A percentile compares a stretch with the other conserved stretches of the same genome.
These are phyloP conservation scores for Aspergillus neotritici DNA, from an alignment of 2,329 filamentous ascomycete genomes.

Conservation along the genomic window DNA sequence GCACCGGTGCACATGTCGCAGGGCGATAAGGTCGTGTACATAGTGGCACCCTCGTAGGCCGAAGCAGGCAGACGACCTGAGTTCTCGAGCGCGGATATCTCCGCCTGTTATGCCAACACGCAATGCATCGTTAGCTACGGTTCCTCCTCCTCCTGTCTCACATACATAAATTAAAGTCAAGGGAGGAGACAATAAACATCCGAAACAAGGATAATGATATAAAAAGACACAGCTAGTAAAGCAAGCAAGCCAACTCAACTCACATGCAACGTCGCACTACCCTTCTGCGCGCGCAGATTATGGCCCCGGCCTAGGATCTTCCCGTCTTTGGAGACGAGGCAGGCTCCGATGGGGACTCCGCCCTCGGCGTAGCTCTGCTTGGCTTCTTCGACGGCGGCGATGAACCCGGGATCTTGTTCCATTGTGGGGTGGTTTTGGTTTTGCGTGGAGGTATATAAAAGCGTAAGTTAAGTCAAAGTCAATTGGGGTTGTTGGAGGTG, in stretches of 20 bases:
- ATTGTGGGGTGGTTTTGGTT: conserved; percentile 15
- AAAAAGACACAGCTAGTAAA: neutral
- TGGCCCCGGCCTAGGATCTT: conserved; percentile 65
- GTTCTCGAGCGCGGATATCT: conserved; percentile 70
- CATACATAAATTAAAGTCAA: no score
- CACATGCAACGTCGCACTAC: conserved; percentile 66
- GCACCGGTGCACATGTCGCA: conserved; percentile 80
- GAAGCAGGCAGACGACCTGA: conserved; percentile 65
- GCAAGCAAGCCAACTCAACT: conserved; percentile 20
- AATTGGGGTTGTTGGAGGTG: no score
- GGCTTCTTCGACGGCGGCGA: conserved; percentile 54
- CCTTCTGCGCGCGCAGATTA: conserved; percentile 70
- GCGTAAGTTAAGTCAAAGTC: no score
- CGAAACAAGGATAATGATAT: neutral
- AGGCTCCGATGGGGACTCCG: conserved; percentile 55
- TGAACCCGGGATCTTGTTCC: conserved; percentile 48
- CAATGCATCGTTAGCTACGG: no score
- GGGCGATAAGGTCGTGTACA: conserved; percentile 75
- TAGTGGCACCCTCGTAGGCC: conserved; percentile 66
- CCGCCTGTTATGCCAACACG: conserved; percentile 48
- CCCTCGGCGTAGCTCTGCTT: conserved; percentile 51
- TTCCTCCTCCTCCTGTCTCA: no score
- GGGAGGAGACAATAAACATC: neutral
- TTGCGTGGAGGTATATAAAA: no score
- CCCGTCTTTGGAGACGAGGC: conserved; percentile 63